Evolutionary conservation across 768 basidiomycete species (phyloP).

Genomic region (Amanita exitialis): DNA sequence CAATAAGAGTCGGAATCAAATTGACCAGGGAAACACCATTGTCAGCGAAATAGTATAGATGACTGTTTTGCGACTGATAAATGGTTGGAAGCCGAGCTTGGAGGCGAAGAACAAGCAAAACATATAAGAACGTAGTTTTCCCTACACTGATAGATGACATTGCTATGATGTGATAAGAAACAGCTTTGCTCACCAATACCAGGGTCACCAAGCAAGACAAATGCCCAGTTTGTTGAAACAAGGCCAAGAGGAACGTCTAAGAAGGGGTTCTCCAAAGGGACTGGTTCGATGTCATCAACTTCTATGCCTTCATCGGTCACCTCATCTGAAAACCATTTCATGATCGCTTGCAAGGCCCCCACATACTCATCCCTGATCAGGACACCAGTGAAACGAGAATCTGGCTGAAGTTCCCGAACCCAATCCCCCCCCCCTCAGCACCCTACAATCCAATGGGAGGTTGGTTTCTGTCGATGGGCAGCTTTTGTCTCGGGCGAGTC

Average conservation of each 20-base stretch:
- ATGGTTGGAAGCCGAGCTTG: conserved; percentile 10
- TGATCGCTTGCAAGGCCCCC: conserved; percentile 6
- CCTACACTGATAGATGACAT: conserved; percentile 3
- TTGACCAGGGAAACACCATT: too few species aligned
- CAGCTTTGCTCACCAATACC: conserved; percentile 10
- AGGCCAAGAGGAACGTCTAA: conserved; percentile 3
- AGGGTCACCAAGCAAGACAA: conserved; percentile 10
- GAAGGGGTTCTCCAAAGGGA: conserved; percentile 1
- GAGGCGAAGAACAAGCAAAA: conserved; percentile 10
- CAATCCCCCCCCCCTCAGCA: neutral
- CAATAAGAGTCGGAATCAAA: too few species aligned
- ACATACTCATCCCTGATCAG: conserved; percentile 11
- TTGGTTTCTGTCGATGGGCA: conserved; percentile 8
- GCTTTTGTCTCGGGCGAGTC: conserved; percentile 12
- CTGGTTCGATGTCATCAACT: conserved; percentile 7
- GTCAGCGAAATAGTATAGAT: neutral
- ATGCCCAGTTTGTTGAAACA: conserved; percentile 9
- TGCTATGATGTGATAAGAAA: conserved; percentile 6
- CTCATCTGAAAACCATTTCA: conserved; percentile 7
- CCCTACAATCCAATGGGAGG: conserved; percentile 2
- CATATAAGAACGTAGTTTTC: conserved; percentile 7
- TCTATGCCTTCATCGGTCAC: conserved; percentile 8
- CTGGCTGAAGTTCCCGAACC: too few species aligned
- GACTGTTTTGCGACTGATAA: conserved; percentile 8
- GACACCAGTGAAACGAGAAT: neutral